Conservation (phyloP, 2,329 filamentous ascomycete species). For the Verticillium tricorpus region DNA sequence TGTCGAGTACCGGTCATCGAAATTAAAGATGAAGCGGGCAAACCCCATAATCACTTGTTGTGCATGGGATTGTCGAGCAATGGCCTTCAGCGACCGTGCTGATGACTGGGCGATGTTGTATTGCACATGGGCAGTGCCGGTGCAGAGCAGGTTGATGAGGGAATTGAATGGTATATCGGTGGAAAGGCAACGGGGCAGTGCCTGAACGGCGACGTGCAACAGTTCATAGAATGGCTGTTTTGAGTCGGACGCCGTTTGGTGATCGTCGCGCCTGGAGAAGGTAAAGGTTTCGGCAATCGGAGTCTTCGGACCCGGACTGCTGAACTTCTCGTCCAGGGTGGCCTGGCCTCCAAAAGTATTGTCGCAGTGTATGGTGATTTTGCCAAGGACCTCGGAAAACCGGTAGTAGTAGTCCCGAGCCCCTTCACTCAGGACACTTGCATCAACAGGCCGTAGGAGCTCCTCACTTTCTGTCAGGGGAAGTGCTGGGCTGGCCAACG, state of each 20-base stretch:
- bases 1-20: conserved; percentile 93
- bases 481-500: conserved; percentile 18
- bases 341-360: conserved; percentile 96
- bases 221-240: conserved; percentile 95
- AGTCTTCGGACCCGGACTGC: conserved; percentile 81
- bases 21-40: conserved; percentile 96
- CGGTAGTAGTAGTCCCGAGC: conserved; percentile 81
- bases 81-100: conserved; percentile 88
- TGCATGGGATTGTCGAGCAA: conserved; percentile 86
- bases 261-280: conserved; percentile 79
- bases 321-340: conserved; percentile 92
- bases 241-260: conserved; percentile 67
- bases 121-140: conserved; percentile 93
- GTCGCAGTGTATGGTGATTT: conserved; percentile 94
- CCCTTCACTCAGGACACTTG: conserved; percentile 63
- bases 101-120: conserved; percentile 89
- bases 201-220: conserved; percentile 91
- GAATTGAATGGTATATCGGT: conserved; percentile 89
- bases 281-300: conserved; percentile 93
- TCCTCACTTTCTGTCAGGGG: conserved; percentile 50
- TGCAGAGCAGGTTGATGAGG: conserved; percentile 90
- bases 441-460: conserved; percentile 61
- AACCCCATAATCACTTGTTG: conserved; percentile 97
- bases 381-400: conserved; percentile 92
- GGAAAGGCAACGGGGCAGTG: conserved; percentile 88